phyloP scores from a whole-genome alignment of 768 basidiomycete species.

The Aureoboletus auriporus region DNA sequence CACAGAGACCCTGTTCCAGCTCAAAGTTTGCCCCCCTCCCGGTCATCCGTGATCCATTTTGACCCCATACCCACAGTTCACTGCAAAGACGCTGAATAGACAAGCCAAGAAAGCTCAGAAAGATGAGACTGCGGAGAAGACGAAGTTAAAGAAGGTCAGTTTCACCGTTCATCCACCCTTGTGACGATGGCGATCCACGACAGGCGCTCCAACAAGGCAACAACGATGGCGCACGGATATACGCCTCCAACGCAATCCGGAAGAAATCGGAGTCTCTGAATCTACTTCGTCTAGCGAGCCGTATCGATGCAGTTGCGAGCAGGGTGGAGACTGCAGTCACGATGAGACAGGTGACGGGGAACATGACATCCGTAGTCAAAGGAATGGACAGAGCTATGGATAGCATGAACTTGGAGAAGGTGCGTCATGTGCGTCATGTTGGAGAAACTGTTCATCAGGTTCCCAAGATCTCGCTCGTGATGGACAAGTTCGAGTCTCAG shows the following conservation, averaged over 20 bases:
- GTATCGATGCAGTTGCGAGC: conserved; percentile 95
- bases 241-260: conserved; percentile 95
- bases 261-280: conserved; percentile 97
- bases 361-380: conserved; percentile 93
- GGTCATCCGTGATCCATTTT: conserved; percentile 10
- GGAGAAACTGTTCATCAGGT: not conserved
- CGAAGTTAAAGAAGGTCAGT: conserved; percentile 86
- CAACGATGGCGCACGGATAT: conserved; percentile 94
- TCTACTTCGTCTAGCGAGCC: conserved; percentile 81
- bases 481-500: conserved; percentile 98
- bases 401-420: conserved; percentile 96
- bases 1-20: conserved; percentile 95
- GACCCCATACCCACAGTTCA: conserved; percentile 61
- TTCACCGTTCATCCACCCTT: not conserved
- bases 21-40: conserved; percentile 63
- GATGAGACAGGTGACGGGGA: conserved; percentile 94
- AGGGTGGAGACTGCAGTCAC: conserved; percentile 98
- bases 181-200: not conserved
- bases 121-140: conserved; percentile 86
- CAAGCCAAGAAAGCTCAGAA: conserved; percentile 98
- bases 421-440: conserved; percentile 35
- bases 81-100: conserved; percentile 89
- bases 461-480: conserved; percentile 87
- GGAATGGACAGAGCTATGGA: conserved; percentile 99
- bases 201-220: conserved; percentile 97